Base-by-base conservation (phyloP, 2,329 filamentous ascomycete genomes). In the Fonsecaea nubica region DNA sequence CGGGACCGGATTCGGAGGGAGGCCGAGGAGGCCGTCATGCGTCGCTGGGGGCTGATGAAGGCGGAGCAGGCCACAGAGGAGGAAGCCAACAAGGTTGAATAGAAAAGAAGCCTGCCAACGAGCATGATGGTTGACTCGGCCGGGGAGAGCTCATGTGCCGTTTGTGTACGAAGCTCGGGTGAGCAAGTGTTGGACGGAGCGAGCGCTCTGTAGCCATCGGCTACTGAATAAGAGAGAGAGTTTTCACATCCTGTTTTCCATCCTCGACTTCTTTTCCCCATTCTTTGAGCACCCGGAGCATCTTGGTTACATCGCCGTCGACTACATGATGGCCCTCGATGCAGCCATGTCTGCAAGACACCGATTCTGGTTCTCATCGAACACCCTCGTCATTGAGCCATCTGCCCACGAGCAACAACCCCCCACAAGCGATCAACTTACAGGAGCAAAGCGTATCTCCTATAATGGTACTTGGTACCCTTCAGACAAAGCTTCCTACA, bases 1-100 rank as follows among this genome's bases (percentile, higher is more conserved):
- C 48, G 68, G 30, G 45, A 42, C 38, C 25, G 53, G 32, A 48
- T 68, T 36, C 59, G 65, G 42, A 21, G 32, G 4, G 65, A 61
- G 63, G 68, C 68, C 18, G 62, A 64, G 32, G 55, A 45, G 10
- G 62, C 65, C 5, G 50, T 67, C 55, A 38, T 53, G 30, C 30
- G 53, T 58, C 65, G 65, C 30, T 70, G 60, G 56, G 52, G 50
- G 35, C 13, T 36, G 6, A 32, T 70, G 65, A 57, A 52, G 57
- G 58, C 40, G 18, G 65, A 67, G 56, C 62, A 69, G 58, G 42
- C 12, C 4, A 60, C 32, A 40, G 33, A 62, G 55, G 63, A 38
- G 25, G 52, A 57, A 32, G 59, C 56, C 48, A 21, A 56, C 52
- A 40, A 60, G 55, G 32, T 55, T 52, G 54, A 35, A 30, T 58